Percentiles rank a stretch among this genome's conserved stretches.
These are phyloP conservation scores for Solanum commersonii DNA, from an alignment of 257 asterid genomes.

Conservation along the genomic window DNA sequence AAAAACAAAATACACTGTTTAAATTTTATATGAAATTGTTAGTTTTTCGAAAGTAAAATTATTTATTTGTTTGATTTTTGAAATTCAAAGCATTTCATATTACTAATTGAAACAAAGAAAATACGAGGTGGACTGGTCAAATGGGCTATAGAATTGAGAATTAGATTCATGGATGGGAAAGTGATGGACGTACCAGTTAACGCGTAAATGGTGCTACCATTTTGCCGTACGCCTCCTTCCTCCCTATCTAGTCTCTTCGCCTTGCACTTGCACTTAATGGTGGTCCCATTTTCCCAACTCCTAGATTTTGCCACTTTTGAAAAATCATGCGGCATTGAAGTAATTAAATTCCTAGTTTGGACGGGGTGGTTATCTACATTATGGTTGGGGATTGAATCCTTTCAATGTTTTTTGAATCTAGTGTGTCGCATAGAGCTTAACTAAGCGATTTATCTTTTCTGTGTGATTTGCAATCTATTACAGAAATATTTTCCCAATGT, in stretches of 20 bases:
- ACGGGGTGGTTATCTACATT: too few species aligned
- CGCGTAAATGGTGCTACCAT: neutral
- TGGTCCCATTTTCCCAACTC: neutral
- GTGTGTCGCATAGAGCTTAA: accelerated
- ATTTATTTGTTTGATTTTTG: too few species aligned
- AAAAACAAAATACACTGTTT: neutral
- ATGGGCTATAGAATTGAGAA: neutral
- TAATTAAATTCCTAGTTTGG: neutral
- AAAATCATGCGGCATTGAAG: neutral
- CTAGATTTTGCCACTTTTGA: neutral
- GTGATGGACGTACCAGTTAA: neutral
- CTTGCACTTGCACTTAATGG: neutral
- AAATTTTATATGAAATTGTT: too few species aligned
- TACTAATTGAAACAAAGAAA: too few species aligned
- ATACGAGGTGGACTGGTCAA: neutral
- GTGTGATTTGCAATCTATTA: accelerated
- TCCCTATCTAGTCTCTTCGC: neutral
- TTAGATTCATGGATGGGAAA: neutral
- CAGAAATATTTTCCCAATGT: accelerated
- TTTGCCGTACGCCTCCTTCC: neutral
- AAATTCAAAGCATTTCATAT: too few species aligned
- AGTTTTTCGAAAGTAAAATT: accelerated
- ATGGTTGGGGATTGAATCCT: accelerated
- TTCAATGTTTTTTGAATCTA: accelerated
- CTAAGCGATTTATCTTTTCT: neutral